Base-by-base conservation (phyloP, 805 yeast genomes). In the Cyberlindnera euphorbiiphila region DNA sequence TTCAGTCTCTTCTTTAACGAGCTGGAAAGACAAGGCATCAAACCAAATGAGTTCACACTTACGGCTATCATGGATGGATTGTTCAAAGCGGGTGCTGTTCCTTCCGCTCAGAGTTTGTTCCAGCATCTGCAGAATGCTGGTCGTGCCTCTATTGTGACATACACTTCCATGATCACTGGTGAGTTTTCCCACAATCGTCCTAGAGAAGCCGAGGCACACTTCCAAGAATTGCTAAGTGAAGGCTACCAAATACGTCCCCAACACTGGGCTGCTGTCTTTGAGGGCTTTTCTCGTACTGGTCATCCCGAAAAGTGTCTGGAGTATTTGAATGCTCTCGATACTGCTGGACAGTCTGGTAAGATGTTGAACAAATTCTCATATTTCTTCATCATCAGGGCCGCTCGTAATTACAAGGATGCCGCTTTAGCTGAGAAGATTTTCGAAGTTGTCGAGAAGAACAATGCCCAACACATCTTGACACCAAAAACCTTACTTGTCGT, bases 41-140 rank as follows among this genome's bases (percentile, higher is more conserved):
- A 53, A 24, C 54, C 65, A 39, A 78, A 71, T 50, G 60, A 64
- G 23, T 64, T 61, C 37, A 72, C 83, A 19, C 56, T 69, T 39
- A 66, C 80, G 7, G 61, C 77, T 9, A 61, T 83, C 24, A 62
- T 81, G 40, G 72, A 69, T 36, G 78, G 78, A 11, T 64, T 81
- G 41, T 62, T 71, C 41, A 66, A 66, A 47, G 66, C 68, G 35
- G 66, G 69, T n/a, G 40, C 62, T 25, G 68, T 76, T 37, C 50
- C 71, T 9, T 68, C 76, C n/a, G 85, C 84, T 1, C 62, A 81
- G 30, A 47, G 51, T 2, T 47, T 81, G 19, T 74, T 71, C 50
- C 62, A 69, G 12, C 53, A 58, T 35, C 62, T 75, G 60, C 57
- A 61, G 49, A 42, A 30, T 4, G 47, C 48, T 36, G 62, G 59